These are phyloP conservation scores for Tetracladium setigerum DNA, from an alignment of 495 filamentous ascomycete species.

Conservation along the genomic window DNA sequence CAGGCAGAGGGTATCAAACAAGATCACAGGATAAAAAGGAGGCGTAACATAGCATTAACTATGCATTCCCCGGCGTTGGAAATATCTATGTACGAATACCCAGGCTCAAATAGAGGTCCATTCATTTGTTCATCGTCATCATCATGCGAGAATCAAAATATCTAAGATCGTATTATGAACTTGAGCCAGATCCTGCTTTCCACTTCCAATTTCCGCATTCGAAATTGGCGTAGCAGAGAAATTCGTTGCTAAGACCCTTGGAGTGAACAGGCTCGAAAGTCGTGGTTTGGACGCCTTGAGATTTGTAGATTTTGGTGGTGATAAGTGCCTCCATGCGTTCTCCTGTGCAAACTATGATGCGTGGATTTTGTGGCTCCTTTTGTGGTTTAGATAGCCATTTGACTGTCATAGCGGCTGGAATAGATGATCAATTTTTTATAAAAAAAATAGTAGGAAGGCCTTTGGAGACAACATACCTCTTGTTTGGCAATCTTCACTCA, in stretches of 20 bases:
- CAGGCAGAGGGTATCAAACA: not conserved
- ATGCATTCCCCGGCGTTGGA: constrained; percentile 12
- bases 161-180: not conserved
- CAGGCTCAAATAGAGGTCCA: not conserved
- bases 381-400: constrained; percentile 54
- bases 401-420: constrained; percentile 60
- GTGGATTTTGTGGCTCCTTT: constrained; percentile 4
- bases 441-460: not conserved
- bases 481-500: constrained; percentile 73
- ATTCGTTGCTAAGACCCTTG: constrained; percentile 68
- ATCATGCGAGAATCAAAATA: not conserved
- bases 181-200: constrained; percentile 10
- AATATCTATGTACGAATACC: constrained; percentile 1
- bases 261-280: constrained; percentile 55
- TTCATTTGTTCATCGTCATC: not conserved
- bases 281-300: constrained; percentile 45
- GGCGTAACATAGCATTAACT: not conserved
- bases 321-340: constrained; percentile 55
- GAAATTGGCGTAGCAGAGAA: constrained; percentile 70
- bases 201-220: constrained; percentile 50
- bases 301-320: constrained; percentile 38
- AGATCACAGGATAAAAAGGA: not conserved
- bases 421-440: not conserved
- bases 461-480: constrained; percentile 43
- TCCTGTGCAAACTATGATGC: constrained; percentile 62